A percentile compares a stretch with the other conserved stretches of the same genome.
phyloP scores from a whole-genome alignment of 371 early-diverging fungal species.

The Rhizomucor pusillus region DNA sequence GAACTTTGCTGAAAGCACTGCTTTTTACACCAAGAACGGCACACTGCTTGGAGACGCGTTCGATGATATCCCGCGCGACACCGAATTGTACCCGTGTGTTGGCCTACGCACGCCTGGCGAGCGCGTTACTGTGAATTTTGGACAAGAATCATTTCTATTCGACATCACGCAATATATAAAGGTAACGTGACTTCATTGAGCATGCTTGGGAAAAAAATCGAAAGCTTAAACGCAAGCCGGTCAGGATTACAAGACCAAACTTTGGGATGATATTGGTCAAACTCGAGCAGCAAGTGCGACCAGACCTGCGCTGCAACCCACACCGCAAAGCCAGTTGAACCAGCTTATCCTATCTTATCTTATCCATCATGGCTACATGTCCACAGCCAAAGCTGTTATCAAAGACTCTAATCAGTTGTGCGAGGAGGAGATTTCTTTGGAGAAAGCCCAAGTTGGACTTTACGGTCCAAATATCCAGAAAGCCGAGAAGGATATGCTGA shows the following conservation, averaged over 20 bases:
- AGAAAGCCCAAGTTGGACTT: neutral
- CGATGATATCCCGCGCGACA: slow-evolving; percentile 26
- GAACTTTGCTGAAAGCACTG: slow-evolving; percentile 71
- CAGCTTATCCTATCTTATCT: slow-evolving; percentile 72
- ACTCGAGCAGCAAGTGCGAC: neutral
- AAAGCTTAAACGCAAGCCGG: neutral
- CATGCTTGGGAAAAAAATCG: neutral
- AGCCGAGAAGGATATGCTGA: slow-evolving; percentile 27
- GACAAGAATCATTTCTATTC: slow-evolving; percentile 75
- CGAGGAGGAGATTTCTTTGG: slow-evolving; percentile 11
- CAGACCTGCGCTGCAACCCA: neutral
- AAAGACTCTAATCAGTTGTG: slow-evolving; percentile 30
- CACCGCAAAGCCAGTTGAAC: slow-evolving; percentile 24
- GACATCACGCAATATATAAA: slow-evolving; percentile 77
- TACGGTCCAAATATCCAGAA: neutral
- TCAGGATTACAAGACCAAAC: slow-evolving; percentile 4
- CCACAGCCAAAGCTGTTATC: slow-evolving; percentile 66
- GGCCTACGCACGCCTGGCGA: slow-evolving; percentile 89
- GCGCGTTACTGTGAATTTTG: slow-evolving; percentile 86
- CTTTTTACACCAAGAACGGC: slow-evolving; percentile 93
- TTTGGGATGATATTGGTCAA: neutral
- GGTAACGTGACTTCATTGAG: slow-evolving; percentile 19
- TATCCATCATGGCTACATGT: slow-evolving; percentile 73
- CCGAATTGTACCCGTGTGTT: slow-evolving; percentile 74
- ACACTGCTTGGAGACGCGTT: slow-evolving; percentile 64